Conservation (phyloP, 768 basidiomycete genomes). For the Termitomyces sp. region DNA sequence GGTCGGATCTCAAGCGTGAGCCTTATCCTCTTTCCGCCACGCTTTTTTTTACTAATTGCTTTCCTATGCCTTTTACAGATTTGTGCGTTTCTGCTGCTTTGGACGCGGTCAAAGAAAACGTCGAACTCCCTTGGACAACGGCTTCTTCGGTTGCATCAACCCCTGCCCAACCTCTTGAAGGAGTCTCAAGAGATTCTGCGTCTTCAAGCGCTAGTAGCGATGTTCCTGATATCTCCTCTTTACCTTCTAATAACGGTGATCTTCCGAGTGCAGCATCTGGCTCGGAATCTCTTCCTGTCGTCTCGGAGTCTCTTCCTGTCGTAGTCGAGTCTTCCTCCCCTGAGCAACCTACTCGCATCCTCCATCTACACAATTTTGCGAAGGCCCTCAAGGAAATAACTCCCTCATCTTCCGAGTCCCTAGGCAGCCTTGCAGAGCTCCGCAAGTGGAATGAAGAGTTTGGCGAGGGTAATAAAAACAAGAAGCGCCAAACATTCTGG, state of each 20-base stretch:
- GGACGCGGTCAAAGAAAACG: conserved; percentile 84
- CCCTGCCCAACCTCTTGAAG: neutral
- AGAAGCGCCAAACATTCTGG: conserved; percentile 70
- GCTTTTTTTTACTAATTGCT: conserved; percentile 1
- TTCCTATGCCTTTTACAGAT: conserved; percentile 44
- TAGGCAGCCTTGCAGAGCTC: conserved; percentile 71
- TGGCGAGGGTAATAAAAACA: conserved; percentile 76
- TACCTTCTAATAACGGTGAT: neutral
- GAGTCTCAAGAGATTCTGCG: neutral
- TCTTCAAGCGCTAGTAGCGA: neutral
- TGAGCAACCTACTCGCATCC: conserved; percentile 18
- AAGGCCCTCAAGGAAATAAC: conserved; percentile 88
- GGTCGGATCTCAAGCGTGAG: conserved; percentile 92
- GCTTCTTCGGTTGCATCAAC: neutral
- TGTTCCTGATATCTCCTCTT: neutral
- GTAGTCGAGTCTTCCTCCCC: conserved; percentile 2
- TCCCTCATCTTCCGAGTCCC: conserved; percentile 80
- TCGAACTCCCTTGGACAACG: conserved; percentile 74
- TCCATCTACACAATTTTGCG: conserved; percentile 65
- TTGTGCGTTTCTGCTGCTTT: conserved; percentile 90
- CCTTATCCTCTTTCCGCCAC: conserved; percentile 11
- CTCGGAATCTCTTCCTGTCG: conserved; percentile 9
- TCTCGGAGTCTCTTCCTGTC: conserved; percentile 10
- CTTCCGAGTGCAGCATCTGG: neutral
- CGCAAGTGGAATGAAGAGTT: conserved; percentile 93